A percentile compares a stretch with the other conserved stretches of the same genome.
phyloP scores from a whole-genome alignment of 1,284 basidiomycete genomes.

The Pseudozyma thailandica region DNA sequence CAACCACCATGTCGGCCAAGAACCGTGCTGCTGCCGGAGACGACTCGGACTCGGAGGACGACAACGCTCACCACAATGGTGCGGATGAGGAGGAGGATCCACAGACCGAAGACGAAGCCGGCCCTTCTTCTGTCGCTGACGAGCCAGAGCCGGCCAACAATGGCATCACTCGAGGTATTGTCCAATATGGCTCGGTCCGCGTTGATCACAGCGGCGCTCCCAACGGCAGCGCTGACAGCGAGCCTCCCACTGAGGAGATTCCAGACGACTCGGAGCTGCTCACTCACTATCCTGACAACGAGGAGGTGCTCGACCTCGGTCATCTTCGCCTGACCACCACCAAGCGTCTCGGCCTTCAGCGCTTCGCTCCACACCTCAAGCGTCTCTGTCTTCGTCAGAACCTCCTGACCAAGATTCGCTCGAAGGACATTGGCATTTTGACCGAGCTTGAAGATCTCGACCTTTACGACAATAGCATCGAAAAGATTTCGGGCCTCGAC shows the following conservation, averaged over 20 bases:
- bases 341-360: conserved; percentile 73
- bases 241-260: conserved; percentile 25
- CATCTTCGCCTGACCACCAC: conserved; percentile 80
- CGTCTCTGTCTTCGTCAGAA: conserved; percentile 91
- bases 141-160: conserved; percentile 25
- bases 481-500: conserved; percentile 58
- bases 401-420: conserved; percentile 77
- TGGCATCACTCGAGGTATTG: conserved; percentile 33
- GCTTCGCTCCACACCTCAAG: conserved; percentile 78
- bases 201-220: conserved; percentile 25
- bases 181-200: conserved; percentile 39
- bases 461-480: conserved; percentile 91
- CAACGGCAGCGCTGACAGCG: conserved; percentile 1
- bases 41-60: conserved; percentile 51
- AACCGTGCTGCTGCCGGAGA: conserved; percentile 6
- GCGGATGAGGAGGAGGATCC: conserved; percentile 33
- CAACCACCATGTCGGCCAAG: conserved; percentile 23
- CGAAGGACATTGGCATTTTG: conserved; percentile 70
- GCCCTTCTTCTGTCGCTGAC: conserved; percentile 20
- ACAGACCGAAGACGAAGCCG: conserved; percentile 49
- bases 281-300: conserved; percentile 46
- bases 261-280: conserved; percentile 57
- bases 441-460: conserved; percentile 85
- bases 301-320: conserved; percentile 78
- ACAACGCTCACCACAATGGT: conserved; percentile 1